Evolutionary conservation across 495 filamentous ascomycete genomes (phyloP).

Genomic region (Chlorociboria aeruginascens): DNA sequence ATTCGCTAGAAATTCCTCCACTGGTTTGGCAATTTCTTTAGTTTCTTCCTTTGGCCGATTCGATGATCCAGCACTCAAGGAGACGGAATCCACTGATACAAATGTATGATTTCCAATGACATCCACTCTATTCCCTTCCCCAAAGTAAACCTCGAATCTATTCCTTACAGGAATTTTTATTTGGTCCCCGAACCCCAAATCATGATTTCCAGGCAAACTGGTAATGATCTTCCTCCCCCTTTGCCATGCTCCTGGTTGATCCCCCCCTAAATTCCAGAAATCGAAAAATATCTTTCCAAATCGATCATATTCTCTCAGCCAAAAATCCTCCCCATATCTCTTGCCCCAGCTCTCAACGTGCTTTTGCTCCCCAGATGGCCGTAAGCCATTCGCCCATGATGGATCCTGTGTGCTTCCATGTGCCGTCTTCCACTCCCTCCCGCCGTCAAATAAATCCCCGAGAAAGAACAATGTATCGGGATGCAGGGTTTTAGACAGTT

Average conservation of each 20-base stretch:
- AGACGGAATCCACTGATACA: slow-evolving; percentile 80
- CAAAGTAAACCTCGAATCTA: slow-evolving; percentile 82
- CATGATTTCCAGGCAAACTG: slow-evolving; percentile 88
- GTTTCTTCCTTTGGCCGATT: slow-evolving; percentile 22
- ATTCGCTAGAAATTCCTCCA: slow-evolving; percentile 61
- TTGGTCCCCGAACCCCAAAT: slow-evolving; percentile 83
- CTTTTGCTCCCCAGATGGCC: slow-evolving; percentile 34
- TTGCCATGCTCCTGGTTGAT: slow-evolving; percentile 22
- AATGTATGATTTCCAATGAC: slow-evolving; percentile 93
- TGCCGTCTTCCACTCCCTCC: slow-evolving; percentile 80
- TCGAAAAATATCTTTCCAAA: slow-evolving; percentile 70
- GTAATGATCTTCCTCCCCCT: slow-evolving; percentile 56
- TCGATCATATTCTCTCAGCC: slow-evolving; percentile 70
- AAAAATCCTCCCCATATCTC: slow-evolving; percentile 62
- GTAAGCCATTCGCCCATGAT: slow-evolving; percentile 32
- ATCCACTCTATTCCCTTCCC: slow-evolving; percentile 75
- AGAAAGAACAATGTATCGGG: slow-evolving; percentile 84
- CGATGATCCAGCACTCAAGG: slow-evolving; percentile 58
- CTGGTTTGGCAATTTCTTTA: slow-evolving; percentile 58
- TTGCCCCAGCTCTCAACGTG: slow-evolving; percentile 55
- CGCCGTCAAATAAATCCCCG: slow-evolving; percentile 93
- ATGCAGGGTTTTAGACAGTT: slow-evolving; percentile 53
- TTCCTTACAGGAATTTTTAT: slow-evolving; percentile 68
- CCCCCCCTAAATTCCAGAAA: slow-evolving; percentile 40
- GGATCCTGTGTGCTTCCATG: slow-evolving; percentile 48